These are phyloP conservation scores for Candida oleophila DNA, from an alignment of 805 yeast species.

Conservation along the genomic window DNA sequence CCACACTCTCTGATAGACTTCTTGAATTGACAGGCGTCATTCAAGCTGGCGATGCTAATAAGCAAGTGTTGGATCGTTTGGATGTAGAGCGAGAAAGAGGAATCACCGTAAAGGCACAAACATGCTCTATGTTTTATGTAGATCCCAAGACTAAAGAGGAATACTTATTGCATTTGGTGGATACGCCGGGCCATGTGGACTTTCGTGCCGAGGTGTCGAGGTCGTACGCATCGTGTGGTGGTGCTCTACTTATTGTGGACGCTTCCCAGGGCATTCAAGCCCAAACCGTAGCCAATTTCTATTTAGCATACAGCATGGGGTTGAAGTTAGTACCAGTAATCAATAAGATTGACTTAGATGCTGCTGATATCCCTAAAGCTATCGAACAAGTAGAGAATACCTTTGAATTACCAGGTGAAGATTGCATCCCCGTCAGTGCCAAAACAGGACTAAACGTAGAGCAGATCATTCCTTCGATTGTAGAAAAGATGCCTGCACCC, in stretches of 20 bases:
- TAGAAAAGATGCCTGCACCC: constrained; percentile 81
- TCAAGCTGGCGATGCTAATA: constrained; percentile 62
- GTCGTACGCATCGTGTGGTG: constrained; percentile 95
- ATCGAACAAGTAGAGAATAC: constrained; percentile 82
- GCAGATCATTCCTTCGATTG: constrained; percentile 73
- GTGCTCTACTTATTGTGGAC: constrained; percentile 86
- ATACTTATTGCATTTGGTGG: constrained; percentile 85
- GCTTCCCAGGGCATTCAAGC: constrained; percentile 98
- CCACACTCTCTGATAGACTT: constrained; percentile 85
- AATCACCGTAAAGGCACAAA: constrained; percentile 95
- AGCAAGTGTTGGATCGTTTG: constrained; percentile 84
- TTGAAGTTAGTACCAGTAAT: constrained; percentile 83
- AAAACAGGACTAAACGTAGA: constrained; percentile 85
- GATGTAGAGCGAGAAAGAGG: constrained; percentile 97
- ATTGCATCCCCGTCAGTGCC: constrained; percentile 84
- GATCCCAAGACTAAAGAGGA: constrained; percentile 59
- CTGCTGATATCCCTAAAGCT: constrained; percentile 79
- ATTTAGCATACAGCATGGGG: constrained; percentile 82
- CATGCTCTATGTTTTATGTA: constrained; percentile 87
- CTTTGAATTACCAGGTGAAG: constrained; percentile 74
- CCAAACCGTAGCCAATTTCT: constrained; percentile 97
- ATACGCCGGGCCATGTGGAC: constrained; percentile 98
- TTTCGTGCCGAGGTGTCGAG: constrained; percentile 91
- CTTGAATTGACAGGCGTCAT: constrained; percentile 89
- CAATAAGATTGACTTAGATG: constrained; percentile 86